phyloP scores from a whole-genome alignment of 2,329 filamentous ascomycete genomes.

The Paecilomyces sp. region DNA sequence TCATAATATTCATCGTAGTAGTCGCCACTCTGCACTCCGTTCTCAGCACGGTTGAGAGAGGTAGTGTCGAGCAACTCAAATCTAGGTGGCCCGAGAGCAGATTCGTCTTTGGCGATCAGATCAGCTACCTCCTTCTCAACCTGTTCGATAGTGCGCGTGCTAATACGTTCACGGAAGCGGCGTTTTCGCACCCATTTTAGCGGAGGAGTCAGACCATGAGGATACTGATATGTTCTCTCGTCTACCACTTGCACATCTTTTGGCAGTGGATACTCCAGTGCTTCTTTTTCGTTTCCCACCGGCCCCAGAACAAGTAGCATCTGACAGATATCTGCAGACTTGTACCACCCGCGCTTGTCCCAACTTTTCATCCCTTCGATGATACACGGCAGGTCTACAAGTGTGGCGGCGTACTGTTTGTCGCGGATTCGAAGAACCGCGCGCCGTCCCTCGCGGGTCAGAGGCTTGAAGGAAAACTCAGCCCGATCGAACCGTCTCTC shows the following conservation, averaged over 20 bases:
- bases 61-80: conserved; percentile 58
- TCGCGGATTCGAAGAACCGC: conserved; percentile 64
- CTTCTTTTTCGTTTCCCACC: conserved; percentile 61
- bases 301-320: conserved; percentile 74
- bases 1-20: conserved; percentile 41
- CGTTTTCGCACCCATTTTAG: conserved; percentile 79
- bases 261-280: conserved; percentile 60
- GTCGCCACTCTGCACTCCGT: conserved; percentile 37
- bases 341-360: conserved; percentile 82
- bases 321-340: conserved; percentile 80
- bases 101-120: conserved; percentile 62
- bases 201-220: conserved; percentile 79
- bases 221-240: conserved; percentile 62
- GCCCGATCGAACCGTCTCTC: conserved; percentile 73
- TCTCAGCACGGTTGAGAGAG: conserved; percentile 38
- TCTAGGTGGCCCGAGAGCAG: conserved; percentile 48
- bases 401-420: conserved; percentile 64
- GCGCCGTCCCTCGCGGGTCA: conserved; percentile 62
- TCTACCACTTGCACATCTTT: conserved; percentile 53
- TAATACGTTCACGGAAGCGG: conserved; percentile 75
- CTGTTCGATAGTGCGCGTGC: conserved; percentile 74
- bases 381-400: conserved; percentile 80
- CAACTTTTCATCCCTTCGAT: conserved; percentile 90
- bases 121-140: conserved; percentile 74
- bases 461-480: conserved; percentile 73